A percentile compares a stretch with the other conserved stretches of the same genome.
Evolutionary conservation across 2,329 filamentous ascomycete species (phyloP).

Genomic region (Calonectria pteridis): DNA sequence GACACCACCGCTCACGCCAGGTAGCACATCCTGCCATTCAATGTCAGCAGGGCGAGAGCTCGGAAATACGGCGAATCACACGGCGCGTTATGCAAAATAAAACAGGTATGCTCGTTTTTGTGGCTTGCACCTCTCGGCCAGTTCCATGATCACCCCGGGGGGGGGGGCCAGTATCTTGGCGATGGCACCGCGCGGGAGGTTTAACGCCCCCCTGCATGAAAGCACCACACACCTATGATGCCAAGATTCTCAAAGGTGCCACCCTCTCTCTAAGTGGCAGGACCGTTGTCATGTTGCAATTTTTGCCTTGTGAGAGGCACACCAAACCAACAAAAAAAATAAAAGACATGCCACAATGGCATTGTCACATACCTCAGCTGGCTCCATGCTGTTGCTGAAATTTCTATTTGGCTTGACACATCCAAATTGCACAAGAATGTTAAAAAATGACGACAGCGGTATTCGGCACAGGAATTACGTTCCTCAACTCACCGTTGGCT

Average conservation of each 20-base stretch:
- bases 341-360: constrained; percentile 1
- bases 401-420: neutral
- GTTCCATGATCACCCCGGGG: constrained; percentile 5
- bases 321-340: neutral
- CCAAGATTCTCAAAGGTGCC: neutral
- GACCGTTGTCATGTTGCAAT: neutral
- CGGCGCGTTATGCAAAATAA: neutral
- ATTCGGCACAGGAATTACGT: neutral
- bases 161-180: constrained; percentile 4
- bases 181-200: constrained; percentile 7
- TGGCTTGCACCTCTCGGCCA: neutral
- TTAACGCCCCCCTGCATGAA: constrained; percentile 1
- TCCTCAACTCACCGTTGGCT: neutral
- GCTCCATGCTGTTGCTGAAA: neutral
- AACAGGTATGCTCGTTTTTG: neutral
- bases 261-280: neutral
- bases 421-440: neutral
- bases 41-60: neutral
- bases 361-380: neutral
- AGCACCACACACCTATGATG: neutral
- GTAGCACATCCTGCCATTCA: neutral
- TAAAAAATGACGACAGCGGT: neutral
- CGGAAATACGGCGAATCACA: neutral
- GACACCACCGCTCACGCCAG: neutral
- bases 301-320: neutral